Percentiles rank a stretch among this genome's conserved stretches.
Conservation (phyloP, 2,329 filamentous ascomycete species). For the Hypomyces perniciosus region DNA sequence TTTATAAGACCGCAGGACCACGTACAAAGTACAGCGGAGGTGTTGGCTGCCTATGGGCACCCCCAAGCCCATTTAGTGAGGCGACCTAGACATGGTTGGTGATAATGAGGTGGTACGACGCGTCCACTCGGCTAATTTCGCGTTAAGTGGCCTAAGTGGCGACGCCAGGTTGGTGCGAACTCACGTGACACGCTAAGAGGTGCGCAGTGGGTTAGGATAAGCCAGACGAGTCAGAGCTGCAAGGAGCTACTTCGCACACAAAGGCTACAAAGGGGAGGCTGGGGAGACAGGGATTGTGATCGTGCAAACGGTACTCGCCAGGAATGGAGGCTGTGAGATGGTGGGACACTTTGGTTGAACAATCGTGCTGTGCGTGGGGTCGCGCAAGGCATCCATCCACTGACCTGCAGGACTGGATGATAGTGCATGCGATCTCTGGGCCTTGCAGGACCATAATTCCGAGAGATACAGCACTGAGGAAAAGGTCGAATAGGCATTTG, state of each 20-base stretch:
- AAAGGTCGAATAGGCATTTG: not conserved
- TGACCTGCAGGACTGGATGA: slow-evolving; percentile 13
- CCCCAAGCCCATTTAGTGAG: slow-evolving; percentile 17
- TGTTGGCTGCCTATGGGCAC: slow-evolving; percentile 14
- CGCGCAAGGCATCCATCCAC: slow-evolving; percentile 12
- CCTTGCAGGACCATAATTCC: not conserved
- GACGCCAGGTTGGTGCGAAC: slow-evolving; percentile 9
- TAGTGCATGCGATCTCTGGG: slow-evolving; percentile 13
- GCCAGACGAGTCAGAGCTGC: slow-evolving; percentile 6
- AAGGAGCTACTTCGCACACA: not conserved
- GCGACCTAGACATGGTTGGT: slow-evolving; percentile 11
- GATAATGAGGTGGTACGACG: slow-evolving; percentile 13
- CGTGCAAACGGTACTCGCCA: slow-evolving; percentile 3
- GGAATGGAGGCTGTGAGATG: slow-evolving; percentile 6
- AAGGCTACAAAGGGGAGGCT: not conserved
- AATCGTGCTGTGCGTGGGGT: slow-evolving; percentile 8
- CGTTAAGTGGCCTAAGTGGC: slow-evolving; percentile 6
- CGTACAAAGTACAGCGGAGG: not conserved
- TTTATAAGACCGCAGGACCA: slow-evolving; percentile 16
- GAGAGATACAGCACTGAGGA: not conserved
- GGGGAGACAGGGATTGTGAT: not conserved
- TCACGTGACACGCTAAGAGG: slow-evolving; percentile 9
- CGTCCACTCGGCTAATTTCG: slow-evolving; percentile 11
- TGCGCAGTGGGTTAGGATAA: slow-evolving; percentile 1
- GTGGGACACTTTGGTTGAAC: slow-evolving; percentile 9